phyloP scores from a whole-genome alignment of 2,329 filamentous ascomycete species.

The Rutstroemia sp. region DNA sequence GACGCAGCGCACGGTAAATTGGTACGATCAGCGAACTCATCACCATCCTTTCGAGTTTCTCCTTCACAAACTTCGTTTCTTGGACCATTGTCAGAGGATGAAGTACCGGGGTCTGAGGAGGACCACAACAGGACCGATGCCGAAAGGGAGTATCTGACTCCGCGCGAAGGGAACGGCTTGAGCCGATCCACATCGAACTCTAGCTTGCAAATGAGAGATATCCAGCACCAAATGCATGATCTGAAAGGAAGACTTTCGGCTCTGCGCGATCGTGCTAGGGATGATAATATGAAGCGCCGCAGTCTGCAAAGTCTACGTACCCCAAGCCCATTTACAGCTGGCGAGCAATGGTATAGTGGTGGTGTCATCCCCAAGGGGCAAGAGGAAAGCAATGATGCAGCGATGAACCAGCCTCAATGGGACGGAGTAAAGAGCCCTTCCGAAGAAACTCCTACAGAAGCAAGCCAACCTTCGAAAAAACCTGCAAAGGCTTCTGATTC shows the following conservation, averaged over 20 bases:
- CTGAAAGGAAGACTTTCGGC: conserved; percentile 60
- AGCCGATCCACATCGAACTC: conserved; percentile 28
- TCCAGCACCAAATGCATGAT: conserved; percentile 61
- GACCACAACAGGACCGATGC: conserved; percentile 20
- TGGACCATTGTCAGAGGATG: conserved; percentile 48
- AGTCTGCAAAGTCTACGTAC: conserved; percentile 54
- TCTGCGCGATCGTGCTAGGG: conserved; percentile 55
- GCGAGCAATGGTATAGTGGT: conserved; percentile 29
- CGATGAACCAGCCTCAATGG: conserved; percentile 19
- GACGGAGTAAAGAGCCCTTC: conserved; percentile 11
- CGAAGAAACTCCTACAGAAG: not conserved
- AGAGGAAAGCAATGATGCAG: conserved; percentile 22
- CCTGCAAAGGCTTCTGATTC: conserved; percentile 17
- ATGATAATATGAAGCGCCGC: conserved; percentile 54
- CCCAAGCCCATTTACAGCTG: conserved; percentile 39
- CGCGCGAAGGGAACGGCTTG: conserved; percentile 17
- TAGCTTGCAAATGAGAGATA: conserved; percentile 43
- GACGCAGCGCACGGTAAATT: conserved; percentile 9
- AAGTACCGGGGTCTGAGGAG: conserved; percentile 26
- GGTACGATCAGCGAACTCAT: conserved; percentile 9
- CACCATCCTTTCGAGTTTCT: conserved; percentile 18
- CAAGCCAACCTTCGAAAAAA: conserved; percentile 2
- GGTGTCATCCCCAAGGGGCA: conserved; percentile 16
- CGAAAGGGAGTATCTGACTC: conserved; percentile 18
- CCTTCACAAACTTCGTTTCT: conserved; percentile 31